Evolutionary conservation across 2,329 filamentous ascomycete genomes (phyloP), one percentile per base, ranked within the genome.

Genomic region (Sclerotinia minor): DNA sequence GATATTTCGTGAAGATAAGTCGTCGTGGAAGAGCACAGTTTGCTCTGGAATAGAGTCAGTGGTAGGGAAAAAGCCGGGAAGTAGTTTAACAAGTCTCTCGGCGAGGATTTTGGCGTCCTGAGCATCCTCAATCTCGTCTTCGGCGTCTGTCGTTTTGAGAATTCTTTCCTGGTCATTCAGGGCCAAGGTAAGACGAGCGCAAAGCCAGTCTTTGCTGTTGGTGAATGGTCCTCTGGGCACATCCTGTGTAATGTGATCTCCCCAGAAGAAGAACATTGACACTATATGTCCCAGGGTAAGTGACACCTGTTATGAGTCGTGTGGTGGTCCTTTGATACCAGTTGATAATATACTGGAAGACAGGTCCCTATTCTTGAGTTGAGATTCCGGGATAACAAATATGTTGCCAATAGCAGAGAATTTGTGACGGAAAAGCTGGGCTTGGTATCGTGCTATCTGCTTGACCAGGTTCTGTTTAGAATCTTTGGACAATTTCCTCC

Each of bases 1-100:
- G 15, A 83, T 79, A 66, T 83, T 83, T 2, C 75, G 69, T 5
- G 76, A 69, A 0, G 73, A 76, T 1, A 82, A 72, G 57, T 82
- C 79, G 29, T 80, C 68, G 55, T 80, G 79, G 53, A 72, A 78
- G 2, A 82, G 69, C 0, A 78, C 71, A 5, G 76, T 79, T n/a
- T 67, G 69, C 68, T 80, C 77, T 4, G 73, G 67, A 0, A 24
- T 52, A 13, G 71, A 58, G 9, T 74, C 67, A 4, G 69, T 59
- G 6, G 35, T 9, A 50, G 78, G 76, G 64, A 79, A 80, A 45
- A 78, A 67, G 49, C 72, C 74, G 35, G 75, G 76, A 2, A 81
- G 70, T 2, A 79, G 65, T 17, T 65, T 49, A 0, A 73, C 68
- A 21, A 81, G 74, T 67, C 73, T 75, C 44, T 73, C 63, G 0